These are phyloP conservation scores for Citrus reticulata DNA, from an alignment of 345 rosid genomes.

Conservation along the genomic window DNA sequence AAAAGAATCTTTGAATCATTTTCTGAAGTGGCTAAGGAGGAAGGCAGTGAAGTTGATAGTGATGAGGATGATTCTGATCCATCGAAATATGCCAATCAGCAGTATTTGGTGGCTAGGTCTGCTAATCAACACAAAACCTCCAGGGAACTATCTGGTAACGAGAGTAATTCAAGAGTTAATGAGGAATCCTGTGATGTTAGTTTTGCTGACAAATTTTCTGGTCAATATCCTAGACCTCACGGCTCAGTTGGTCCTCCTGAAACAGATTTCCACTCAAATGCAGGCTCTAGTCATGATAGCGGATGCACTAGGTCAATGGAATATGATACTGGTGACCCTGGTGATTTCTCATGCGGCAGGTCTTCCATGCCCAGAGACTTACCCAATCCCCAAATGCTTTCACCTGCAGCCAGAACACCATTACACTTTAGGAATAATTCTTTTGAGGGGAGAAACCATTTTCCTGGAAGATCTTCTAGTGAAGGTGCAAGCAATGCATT, in stretches of 20 bases:
- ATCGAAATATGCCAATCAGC: conserved; percentile 26
- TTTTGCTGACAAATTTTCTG: conserved; percentile 26
- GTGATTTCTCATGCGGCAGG: conserved; percentile 57
- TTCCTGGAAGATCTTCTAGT: conserved; percentile 31
- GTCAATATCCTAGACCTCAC: conserved; percentile 38
- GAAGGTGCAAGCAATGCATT: conserved; percentile 31
- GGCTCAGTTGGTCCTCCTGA: conserved; percentile 28
- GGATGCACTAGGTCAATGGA: conserved; percentile 66
- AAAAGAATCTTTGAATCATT: conserved; percentile 51
- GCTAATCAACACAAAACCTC: conserved; percentile 34
- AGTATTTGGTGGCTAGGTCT: conserved; percentile 20
- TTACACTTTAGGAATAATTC: conserved; percentile 60
- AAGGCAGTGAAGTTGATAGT: conserved; percentile 47
- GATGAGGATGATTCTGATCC: conserved; percentile 54
- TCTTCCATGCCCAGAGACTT: conserved; percentile 62
- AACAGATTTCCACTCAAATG: conserved; percentile 42
- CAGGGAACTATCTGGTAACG: conserved; percentile 27
- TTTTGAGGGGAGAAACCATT: conserved; percentile 57
- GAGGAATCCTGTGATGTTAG: conserved; percentile 21
- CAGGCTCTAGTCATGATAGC: conserved; percentile 51
- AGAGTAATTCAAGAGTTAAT: conserved; percentile 19
- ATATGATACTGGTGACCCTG: conserved; percentile 61
- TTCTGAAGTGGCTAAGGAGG: conserved; percentile 40
- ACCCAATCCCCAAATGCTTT: conserved; percentile 49
- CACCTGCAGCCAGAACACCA: conserved; percentile 58